Evolutionary conservation across 768 basidiomycete species (phyloP), one percentile per base, ranked within the genome.

Genomic region (Termitomyces sp.): DNA sequence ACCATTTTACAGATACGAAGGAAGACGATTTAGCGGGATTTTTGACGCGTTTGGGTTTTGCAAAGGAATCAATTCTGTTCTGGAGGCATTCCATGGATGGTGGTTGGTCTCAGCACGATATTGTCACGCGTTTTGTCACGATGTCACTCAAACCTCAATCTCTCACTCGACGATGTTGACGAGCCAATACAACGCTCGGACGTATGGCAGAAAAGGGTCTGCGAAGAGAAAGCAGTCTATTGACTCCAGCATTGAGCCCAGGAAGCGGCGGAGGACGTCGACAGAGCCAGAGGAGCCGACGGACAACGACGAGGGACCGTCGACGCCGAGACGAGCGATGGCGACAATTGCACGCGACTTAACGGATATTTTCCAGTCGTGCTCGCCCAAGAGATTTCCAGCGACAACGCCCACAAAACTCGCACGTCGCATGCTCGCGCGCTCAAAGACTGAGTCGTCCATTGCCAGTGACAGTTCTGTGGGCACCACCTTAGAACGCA

Each of bases 381-480:
- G 70, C 10, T 64, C 76, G 0, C 72, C 74, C 9, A 59, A 71
- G 36, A 52, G 61, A 52, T 66, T 71, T 0, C 62, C 74, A 17
- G 66, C 71, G 4, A 57, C 70, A 1, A 73, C 79, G 8, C 80
- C 78, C 12, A 70, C 70, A 20, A 82, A 76, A 60, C 70, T 91
- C 5, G 81, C 87, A 11, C 86, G 84, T 60, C 86, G 89, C 25
- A 92, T 92, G 89, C 82, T 91, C 1, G 80, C 81, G 9, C 81
- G 89, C 1, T 86, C 88, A 12, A 83, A 78, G 59, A 91, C 89
- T 0, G 88, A 88, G 32, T 77, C 85, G 1, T 82, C 81, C 5
- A 67, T 83, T 52, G 77, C 76, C 31, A 34, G 42, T 14, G 55
- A 45, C 49, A 72, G 67, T 57, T 66, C 71, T 52, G 65, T 64